Evolutionary conservation across 1,139 yeast species (phyloP).

Genomic region (Saccharomyces hybrid): DNA sequence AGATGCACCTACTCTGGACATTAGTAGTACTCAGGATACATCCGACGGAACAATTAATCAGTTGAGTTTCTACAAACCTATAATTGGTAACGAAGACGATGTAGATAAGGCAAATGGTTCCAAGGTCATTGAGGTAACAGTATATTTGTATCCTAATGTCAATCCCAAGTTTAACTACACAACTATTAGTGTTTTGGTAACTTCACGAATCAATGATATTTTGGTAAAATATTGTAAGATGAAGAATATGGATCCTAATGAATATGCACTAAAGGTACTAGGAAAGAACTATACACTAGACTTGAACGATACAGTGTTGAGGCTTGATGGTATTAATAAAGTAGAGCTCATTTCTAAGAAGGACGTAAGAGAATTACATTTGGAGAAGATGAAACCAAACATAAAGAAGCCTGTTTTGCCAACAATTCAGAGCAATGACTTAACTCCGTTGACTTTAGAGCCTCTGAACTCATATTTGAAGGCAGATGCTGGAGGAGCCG

Average conservation of each 20-base stretch:
- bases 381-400: constrained; percentile 25
- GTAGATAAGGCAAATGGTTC: constrained; percentile 22
- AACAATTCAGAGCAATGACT: constrained; percentile 30
- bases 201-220: constrained; percentile 33
- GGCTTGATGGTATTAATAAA: constrained; percentile 32
- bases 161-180: constrained; percentile 25
- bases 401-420: constrained; percentile 26
- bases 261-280: constrained; percentile 30
- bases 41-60: constrained; percentile 24
- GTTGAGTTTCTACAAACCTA: constrained; percentile 33
- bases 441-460: constrained; percentile 30
- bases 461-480: constrained; percentile 17
- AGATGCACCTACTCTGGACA: constrained; percentile 5
- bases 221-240: constrained; percentile 29
- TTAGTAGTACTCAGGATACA: constrained; percentile 1
- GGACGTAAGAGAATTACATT: constrained; percentile 26
- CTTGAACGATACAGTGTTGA: constrained; percentile 33
- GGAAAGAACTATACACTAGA: constrained; percentile 29
- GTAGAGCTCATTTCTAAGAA: constrained; percentile 29
- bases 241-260: constrained; percentile 31
- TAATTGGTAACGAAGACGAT: constrained; percentile 24
- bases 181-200: constrained; percentile 27
- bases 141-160: constrained; percentile 31
- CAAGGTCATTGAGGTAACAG: constrained; percentile 25
- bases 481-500: constrained; percentile 8